Conservation (phyloP, 2,329 filamentous ascomycete genomes). For the Colletotrichum lentis region DNA sequence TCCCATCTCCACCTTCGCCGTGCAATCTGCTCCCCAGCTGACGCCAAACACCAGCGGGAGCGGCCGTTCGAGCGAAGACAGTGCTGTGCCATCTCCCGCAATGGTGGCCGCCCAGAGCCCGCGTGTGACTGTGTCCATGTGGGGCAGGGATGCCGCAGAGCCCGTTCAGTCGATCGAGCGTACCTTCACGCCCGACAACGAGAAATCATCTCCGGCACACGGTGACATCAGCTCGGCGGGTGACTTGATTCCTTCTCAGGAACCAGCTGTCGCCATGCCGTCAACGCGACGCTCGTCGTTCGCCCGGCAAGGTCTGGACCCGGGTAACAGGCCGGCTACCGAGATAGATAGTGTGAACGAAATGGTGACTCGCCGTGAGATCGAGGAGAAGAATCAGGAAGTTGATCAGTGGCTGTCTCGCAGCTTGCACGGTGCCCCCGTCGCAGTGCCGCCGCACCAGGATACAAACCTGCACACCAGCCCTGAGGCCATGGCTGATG, state of each 20-base stretch:
- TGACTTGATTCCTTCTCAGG: constrained; percentile 48
- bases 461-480: constrained; percentile 14
- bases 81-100: constrained; percentile 49
- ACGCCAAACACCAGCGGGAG: constrained; percentile 61
- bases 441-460: constrained; percentile 25
- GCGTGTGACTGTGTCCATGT: constrained; percentile 64
- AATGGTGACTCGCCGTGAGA: constrained; percentile 51
- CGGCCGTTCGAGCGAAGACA: constrained; percentile 61
- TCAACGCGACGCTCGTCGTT: constrained; percentile 47
- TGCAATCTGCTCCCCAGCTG: constrained; percentile 50
- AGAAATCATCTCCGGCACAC: constrained; percentile 49
- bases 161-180: constrained; percentile 53
- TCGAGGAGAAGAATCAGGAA: constrained; percentile 57
- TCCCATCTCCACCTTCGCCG: constrained; percentile 44
- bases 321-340: constrained; percentile 52
- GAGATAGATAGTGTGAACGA: constrained; percentile 62
- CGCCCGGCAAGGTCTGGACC: constrained; percentile 58
- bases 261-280: constrained; percentile 33
- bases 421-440: constrained; percentile 40
- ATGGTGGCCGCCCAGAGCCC: constrained; percentile 60
- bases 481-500: constrained; percentile 29
- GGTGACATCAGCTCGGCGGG: constrained; percentile 50
- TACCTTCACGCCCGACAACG: constrained; percentile 47
- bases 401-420: constrained; percentile 61
- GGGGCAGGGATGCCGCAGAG: constrained; percentile 53